A percentile compares a stretch with the other conserved stretches of the same genome.
Conservation (phyloP, 2,329 filamentous ascomycete species). For the Ophiostoma australiae region DNA sequence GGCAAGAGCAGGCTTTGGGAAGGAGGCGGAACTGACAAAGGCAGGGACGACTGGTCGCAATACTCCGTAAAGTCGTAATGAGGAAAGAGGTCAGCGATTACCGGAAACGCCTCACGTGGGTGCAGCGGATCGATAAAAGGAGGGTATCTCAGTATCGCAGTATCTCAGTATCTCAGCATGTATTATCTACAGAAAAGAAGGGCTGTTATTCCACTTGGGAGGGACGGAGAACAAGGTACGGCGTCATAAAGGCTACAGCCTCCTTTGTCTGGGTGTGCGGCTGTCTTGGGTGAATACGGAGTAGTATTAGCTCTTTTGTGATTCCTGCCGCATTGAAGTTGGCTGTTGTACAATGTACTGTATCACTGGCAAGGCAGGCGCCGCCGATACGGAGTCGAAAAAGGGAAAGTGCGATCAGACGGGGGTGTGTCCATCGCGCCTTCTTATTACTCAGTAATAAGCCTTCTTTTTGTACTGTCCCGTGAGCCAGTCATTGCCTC, state of each 20-base stretch:
- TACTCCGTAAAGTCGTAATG: neutral
- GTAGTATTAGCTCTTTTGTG: neutral
- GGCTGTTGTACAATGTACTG: neutral
- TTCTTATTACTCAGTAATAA: no score
- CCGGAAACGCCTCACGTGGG: constrained; percentile 14
- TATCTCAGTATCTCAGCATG: neutral
- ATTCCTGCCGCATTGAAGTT: neutral
- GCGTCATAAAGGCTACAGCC: constrained; percentile 4
- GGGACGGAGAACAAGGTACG: constrained; percentile 1
- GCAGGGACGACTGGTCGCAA: constrained; percentile 9
- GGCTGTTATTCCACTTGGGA: neutral
- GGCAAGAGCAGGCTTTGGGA: neutral
- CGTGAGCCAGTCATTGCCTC: no score
- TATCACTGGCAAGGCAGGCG: neutral
- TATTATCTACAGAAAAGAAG: neutral
- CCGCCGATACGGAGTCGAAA: constrained; percentile 8
- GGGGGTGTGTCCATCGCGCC: neutral
- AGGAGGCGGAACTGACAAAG: constrained; percentile 14
- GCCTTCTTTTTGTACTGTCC: no score
- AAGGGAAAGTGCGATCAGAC: constrained; percentile 3
- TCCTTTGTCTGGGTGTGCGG: neutral
- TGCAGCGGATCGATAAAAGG: constrained; percentile 1
- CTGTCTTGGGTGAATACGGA: constrained; percentile 10
- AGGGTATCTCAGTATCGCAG: neutral
- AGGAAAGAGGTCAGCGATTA: constrained; percentile 6